phyloP scores from a whole-genome alignment of 192 early-diverging fungal species.

The Backusella macrospora region DNA sequence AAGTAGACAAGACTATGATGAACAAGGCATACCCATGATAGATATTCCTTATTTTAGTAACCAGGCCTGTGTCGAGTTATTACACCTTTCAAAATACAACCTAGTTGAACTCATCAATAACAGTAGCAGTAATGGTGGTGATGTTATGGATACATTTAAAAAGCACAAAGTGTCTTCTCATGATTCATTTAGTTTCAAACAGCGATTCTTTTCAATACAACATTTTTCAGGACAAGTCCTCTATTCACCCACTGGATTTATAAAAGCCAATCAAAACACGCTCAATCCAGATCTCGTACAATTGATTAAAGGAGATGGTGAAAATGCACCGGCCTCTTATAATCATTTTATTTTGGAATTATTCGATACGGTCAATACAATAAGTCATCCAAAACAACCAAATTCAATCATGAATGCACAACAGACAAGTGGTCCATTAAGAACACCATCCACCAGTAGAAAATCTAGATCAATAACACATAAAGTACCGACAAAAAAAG shows the following conservation, averaged over 20 bases:
- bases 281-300: conserved; percentile 83
- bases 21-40: conserved; percentile 57
- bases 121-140: conserved; percentile 42
- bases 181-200: conserved; percentile 45
- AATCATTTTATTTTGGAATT: conserved; percentile 76
- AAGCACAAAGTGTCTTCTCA: conserved; percentile 51
- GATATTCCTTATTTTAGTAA: conserved; percentile 64
- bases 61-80: conserved; percentile 69
- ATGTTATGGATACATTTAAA: conserved; percentile 57
- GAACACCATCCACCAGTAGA: conserved; percentile 60
- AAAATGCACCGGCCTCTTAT: conserved; percentile 56
- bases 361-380: conserved; percentile 71
- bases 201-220: conserved; percentile 70
- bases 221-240: conserved; percentile 78
- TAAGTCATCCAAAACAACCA: conserved; percentile 78
- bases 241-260: conserved; percentile 69
- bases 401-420: conserved; percentile 79
- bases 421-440: conserved; percentile 68
- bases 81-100: conserved; percentile 65
- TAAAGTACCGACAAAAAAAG: neutral
- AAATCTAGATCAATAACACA: conserved; percentile 38
- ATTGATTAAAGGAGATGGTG: conserved; percentile 71
- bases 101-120: conserved; percentile 67
- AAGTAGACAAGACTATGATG: conserved; percentile 57
- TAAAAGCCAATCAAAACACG: conserved; percentile 76